Conservation (phyloP, 2,329 filamentous ascomycete species). For the Teratosphaeria epicoccoides region DNA sequence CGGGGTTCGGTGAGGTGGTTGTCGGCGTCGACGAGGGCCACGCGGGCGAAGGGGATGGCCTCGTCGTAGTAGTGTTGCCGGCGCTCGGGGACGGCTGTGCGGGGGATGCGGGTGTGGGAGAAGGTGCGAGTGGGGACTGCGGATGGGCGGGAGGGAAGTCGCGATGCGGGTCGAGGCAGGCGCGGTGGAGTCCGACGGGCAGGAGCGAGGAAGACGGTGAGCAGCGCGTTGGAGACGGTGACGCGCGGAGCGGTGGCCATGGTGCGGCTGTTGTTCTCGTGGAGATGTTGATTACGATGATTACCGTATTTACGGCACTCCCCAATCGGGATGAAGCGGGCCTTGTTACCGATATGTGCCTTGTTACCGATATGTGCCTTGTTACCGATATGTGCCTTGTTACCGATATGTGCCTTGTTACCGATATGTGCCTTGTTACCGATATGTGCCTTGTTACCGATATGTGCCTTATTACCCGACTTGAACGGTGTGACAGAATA, state of each 20-base stretch:
- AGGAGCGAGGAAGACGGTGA: conserved; percentile 32
- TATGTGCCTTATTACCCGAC: too few species aligned
- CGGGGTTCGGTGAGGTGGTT: conserved; percentile 27
- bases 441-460: too few species aligned
- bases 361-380: too few species aligned
- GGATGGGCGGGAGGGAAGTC: conserved; percentile 3
- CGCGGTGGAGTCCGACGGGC: conserved; percentile 2
- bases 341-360: too few species aligned
- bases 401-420: too few species aligned
- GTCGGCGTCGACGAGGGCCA: conserved; percentile 35
- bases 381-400: too few species aligned
- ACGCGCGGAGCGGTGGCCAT: conserved; percentile 10
- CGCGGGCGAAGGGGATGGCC: conserved; percentile 35
- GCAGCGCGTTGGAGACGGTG: conserved; percentile 28
- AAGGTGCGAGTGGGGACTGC: conserved; percentile 13
- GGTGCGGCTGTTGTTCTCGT: background rate
- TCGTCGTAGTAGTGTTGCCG: conserved; percentile 36
- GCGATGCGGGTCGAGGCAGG: background rate
- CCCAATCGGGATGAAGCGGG: too few species aligned
- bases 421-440: too few species aligned
- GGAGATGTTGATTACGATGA: too few species aligned
- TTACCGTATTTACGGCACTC: too few species aligned
- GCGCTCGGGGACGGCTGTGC: conserved; percentile 28
- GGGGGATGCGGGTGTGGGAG: conserved; percentile 16
- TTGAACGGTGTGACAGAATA: too few species aligned